Percentiles rank a stretch among this genome's conserved stretches.
phyloP scores from a whole-genome alignment of 768 basidiomycete genomes.

The Cubamyces lactineus region DNA sequence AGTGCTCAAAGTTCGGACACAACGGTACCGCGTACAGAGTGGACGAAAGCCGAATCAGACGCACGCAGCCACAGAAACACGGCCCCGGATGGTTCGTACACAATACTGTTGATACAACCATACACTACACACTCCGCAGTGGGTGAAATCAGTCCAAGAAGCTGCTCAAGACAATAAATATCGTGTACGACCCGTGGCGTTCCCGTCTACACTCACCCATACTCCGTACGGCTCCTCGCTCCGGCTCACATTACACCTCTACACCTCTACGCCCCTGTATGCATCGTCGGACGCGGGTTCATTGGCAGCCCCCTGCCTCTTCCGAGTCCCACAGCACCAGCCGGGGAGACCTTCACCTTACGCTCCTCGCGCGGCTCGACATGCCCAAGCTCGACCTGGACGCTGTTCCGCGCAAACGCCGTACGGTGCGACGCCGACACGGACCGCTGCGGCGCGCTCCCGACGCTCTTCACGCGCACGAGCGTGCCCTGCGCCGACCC shows the following conservation, averaged over 20 bases:
- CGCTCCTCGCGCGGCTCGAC: constrained; percentile 1
- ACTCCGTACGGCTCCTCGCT: no score
- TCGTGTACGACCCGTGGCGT: no score
- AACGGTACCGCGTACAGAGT: no score
- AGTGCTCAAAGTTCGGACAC: no score
- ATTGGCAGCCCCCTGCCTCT: neutral
- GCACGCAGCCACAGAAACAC: neutral
- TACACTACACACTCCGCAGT: constrained; percentile 5
- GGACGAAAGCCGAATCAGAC: neutral
- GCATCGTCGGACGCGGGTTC: neutral
- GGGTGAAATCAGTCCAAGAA: neutral
- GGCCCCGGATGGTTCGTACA: constrained; percentile 2
- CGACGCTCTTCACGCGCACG: constrained; percentile 26
- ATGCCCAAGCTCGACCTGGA: constrained; percentile 23
- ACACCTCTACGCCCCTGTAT: no score
- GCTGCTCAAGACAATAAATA: no score
- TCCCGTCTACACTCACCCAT: no score
- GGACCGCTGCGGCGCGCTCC: constrained; percentile 20
- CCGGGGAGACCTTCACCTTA: neutral
- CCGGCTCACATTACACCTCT: no score
- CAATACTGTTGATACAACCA: constrained; percentile 13
- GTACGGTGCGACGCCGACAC: constrained; percentile 22
- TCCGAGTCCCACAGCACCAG: neutral
- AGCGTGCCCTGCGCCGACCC: constrained; percentile 2
- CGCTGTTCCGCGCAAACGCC: constrained; percentile 24